phyloP scores from a whole-genome alignment of 106 monocot species.

The Gastrodia elata region DNA sequence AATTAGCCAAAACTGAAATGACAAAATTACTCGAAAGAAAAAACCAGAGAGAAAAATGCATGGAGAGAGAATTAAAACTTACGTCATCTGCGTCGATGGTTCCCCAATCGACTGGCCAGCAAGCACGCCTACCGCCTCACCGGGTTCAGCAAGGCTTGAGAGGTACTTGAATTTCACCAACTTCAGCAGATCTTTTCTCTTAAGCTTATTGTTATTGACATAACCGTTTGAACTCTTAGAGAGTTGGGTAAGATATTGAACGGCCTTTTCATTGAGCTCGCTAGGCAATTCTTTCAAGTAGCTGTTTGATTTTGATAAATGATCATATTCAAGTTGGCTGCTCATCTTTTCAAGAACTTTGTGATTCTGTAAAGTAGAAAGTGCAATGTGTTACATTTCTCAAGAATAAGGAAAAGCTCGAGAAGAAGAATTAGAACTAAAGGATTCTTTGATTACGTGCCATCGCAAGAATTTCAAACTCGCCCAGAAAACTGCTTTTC shows the following conservation, averaged over 20 bases:
- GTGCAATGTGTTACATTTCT: neutral
- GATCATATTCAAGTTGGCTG: conserved; percentile 12
- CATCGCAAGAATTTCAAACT: conserved; percentile 46
- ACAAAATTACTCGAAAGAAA: neutral
- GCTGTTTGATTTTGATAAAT: conserved; percentile 32
- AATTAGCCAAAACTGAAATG: no score
- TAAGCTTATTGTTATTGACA: conserved; percentile 20
- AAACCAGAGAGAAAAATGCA: neutral
- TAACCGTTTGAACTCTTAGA: conserved; percentile 18
- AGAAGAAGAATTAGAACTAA: neutral
- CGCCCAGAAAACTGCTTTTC: conserved; percentile 63
- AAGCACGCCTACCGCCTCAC: conserved; percentile 90
- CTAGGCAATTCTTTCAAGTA: conserved; percentile 52
- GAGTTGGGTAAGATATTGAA: conserved; percentile 9
- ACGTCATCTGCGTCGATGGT: conserved; percentile 99
- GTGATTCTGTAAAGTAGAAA: conserved; percentile 44
- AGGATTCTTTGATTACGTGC: conserved; percentile 31
- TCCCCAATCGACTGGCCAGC: conserved; percentile 96
- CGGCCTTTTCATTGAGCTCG: conserved; percentile 32
- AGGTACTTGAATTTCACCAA: conserved; percentile 69
- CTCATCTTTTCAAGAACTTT: conserved; percentile 40
- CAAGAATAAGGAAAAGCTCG: neutral
- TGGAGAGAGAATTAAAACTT: conserved; percentile 16
- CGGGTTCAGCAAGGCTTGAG: conserved; percentile 79
- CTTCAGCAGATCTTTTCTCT: conserved; percentile 46